A percentile compares a stretch with the other conserved stretches of the same genome.
Conservation (phyloP, 306 rosid species). For the Vigna nakashimae region DNA sequence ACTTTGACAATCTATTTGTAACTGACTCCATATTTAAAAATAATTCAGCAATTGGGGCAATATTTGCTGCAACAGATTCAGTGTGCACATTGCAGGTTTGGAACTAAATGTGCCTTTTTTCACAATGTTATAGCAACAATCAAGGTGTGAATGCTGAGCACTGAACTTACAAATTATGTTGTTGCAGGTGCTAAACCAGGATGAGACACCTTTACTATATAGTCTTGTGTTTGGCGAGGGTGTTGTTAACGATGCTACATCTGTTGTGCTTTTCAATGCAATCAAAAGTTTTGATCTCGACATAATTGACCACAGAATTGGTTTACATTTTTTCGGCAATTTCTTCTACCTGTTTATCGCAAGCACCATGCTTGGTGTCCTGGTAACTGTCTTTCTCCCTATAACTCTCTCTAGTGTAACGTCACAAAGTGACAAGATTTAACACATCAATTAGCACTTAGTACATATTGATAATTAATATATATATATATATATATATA, state of each 20-base stretch:
- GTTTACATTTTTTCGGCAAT: conserved; percentile 73
- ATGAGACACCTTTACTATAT: conserved; percentile 96
- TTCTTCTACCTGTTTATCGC: conserved; percentile 77
- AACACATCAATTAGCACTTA: not conserved
- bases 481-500: too few relatives aligned
- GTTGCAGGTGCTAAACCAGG: conserved; percentile 92
- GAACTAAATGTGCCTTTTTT: conserved; percentile 24
- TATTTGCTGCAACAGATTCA: conserved; percentile 98
- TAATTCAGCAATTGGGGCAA: conserved; percentile 88
- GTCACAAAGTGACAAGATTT: not conserved
- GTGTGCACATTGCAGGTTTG: conserved; percentile 98
- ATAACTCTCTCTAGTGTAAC: conserved; percentile 23
- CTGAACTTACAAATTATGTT: conserved; percentile 38
- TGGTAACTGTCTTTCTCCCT: conserved; percentile 58
- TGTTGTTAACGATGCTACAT: conserved; percentile 97
- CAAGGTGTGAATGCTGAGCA: conserved; percentile 33
- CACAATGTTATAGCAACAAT: conserved; percentile 31
- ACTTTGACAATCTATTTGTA: conserved; percentile 34
- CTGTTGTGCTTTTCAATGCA: conserved; percentile 98
- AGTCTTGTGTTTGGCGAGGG: conserved; percentile 99
- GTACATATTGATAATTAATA: not conserved
- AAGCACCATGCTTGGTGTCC: conserved; percentile 87
- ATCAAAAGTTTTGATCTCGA: conserved; percentile 88
- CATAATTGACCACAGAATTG: conserved; percentile 60
- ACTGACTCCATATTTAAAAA: conserved; percentile 37